Percentiles rank a stretch among this genome's conserved stretches.
Evolutionary conservation across 371 early-diverging fungal genomes (phyloP).

Genomic region (Mucor sp.): DNA sequence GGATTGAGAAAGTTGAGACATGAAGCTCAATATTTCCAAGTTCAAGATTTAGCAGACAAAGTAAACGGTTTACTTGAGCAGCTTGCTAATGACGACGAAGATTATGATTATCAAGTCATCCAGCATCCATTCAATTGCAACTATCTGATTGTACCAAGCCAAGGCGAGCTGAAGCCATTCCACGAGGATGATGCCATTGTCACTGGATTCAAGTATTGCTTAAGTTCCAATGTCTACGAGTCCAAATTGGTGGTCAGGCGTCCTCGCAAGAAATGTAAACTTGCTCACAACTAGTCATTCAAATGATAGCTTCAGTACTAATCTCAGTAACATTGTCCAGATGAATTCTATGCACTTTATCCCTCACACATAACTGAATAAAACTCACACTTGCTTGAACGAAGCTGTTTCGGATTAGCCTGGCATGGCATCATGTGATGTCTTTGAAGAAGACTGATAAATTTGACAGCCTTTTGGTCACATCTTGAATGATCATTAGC

Average conservation of each 20-base stretch:
- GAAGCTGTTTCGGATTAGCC: no score
- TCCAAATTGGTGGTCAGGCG: neutral
- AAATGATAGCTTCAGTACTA: no score
- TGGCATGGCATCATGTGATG: no score
- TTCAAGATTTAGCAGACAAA: neutral
- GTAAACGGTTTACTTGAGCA: neutral
- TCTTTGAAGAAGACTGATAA: no score
- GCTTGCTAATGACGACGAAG: neutral
- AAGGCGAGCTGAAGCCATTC: neutral
- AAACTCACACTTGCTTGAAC: no score
- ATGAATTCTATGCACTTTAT: no score
- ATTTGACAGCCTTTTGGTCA: no score
- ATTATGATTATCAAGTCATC: neutral
- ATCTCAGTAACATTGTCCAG: no score
- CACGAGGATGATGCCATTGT: neutral
- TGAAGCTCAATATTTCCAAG: neutral
- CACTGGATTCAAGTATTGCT: neutral
- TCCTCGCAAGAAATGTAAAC: neutral
- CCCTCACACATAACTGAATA: no score
- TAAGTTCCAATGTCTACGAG: neutral
- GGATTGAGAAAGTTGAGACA: neutral
- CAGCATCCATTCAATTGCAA: neutral
- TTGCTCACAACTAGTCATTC: neutral
- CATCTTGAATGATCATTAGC: no score
- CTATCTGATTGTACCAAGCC: neutral